Evolutionary conservation across 2,329 filamentous ascomycete genomes (phyloP).

Genomic region (Bipolaris victoriae): DNA sequence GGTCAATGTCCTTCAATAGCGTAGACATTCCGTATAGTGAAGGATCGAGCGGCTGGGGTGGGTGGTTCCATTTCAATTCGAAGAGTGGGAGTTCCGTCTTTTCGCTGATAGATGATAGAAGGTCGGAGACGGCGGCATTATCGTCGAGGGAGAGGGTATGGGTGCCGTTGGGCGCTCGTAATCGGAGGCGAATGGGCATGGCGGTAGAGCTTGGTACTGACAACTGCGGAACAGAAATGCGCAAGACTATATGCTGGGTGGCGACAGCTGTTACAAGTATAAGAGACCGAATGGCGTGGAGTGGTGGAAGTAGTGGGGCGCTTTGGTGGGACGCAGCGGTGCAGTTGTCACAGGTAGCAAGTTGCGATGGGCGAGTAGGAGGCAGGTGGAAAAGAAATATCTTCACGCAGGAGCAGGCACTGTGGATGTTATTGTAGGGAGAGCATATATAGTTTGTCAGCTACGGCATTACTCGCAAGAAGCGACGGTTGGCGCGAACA

Average conservation of each 20-base stretch:
- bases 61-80: slow-evolving; percentile 84
- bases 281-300: slow-evolving; percentile 8
- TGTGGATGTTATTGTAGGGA: neutral
- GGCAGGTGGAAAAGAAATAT: neutral
- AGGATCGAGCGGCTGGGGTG: slow-evolving; percentile 72
- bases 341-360: slow-evolving; percentile 13
- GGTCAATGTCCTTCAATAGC: slow-evolving; percentile 61
- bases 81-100: slow-evolving; percentile 71
- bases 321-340: slow-evolving; percentile 8
- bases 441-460: slow-evolving; percentile 16
- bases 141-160: slow-evolving; percentile 73
- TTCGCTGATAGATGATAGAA: slow-evolving; percentile 66
- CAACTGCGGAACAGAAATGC: neutral
- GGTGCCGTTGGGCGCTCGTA: slow-evolving; percentile 75
- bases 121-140: slow-evolving; percentile 67
- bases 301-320: slow-evolving; percentile 14
- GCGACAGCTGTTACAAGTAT: slow-evolving; percentile 5
- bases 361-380: neutral
- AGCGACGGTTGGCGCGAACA: slow-evolving; percentile 16
- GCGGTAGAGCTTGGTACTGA: slow-evolving; percentile 8
- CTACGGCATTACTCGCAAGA: slow-evolving; percentile 10
- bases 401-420: slow-evolving; percentile 6
- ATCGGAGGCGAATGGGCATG: slow-evolving; percentile 71
- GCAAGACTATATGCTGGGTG: neutral
- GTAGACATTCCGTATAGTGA: slow-evolving; percentile 58